phyloP scores from a whole-genome alignment of 2,329 filamentous ascomycete species.

The Botrytis squamosa region DNA sequence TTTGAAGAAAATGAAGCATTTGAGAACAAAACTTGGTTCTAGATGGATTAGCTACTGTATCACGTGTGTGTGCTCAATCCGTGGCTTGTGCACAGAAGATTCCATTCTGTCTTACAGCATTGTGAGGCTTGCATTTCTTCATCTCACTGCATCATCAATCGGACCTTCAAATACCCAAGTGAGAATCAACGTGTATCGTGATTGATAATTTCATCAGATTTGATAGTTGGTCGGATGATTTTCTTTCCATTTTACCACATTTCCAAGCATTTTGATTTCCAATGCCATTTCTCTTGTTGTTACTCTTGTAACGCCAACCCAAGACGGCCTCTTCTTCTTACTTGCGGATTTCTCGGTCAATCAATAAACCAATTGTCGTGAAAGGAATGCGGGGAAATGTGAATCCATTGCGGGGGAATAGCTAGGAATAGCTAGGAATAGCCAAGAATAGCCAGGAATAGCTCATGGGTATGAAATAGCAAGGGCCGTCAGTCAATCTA shows the following conservation, averaged over 20 bases:
- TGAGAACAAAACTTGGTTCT: too few relatives aligned
- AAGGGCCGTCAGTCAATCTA: neutral
- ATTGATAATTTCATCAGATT: neutral
- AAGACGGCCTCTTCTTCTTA: neutral
- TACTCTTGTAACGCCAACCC: neutral
- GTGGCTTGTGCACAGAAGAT: slow-evolving; percentile 15
- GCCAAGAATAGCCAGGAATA: neutral
- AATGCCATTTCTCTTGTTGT: neutral
- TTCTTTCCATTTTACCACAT: neutral
- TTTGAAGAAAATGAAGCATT: neutral
- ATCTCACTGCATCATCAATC: slow-evolving; percentile 9
- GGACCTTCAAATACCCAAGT: neutral
- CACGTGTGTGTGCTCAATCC: neutral
- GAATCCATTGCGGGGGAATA: slow-evolving; percentile 1
- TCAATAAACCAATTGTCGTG: neutral
- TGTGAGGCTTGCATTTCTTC: slow-evolving; percentile 10
- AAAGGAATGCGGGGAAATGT: slow-evolving; percentile 11
- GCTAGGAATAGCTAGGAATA: neutral
- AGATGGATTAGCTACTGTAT: neutral
- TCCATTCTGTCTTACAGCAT: slow-evolving; percentile 5
- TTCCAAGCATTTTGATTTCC: neutral
- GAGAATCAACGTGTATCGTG: neutral
- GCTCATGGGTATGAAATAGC: neutral
- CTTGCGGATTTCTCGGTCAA: neutral
- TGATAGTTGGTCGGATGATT: slow-evolving; percentile 1